Conservation (phyloP, 2,329 filamentous ascomycete genomes). For the Aspergillus eucalypticola region DNA sequence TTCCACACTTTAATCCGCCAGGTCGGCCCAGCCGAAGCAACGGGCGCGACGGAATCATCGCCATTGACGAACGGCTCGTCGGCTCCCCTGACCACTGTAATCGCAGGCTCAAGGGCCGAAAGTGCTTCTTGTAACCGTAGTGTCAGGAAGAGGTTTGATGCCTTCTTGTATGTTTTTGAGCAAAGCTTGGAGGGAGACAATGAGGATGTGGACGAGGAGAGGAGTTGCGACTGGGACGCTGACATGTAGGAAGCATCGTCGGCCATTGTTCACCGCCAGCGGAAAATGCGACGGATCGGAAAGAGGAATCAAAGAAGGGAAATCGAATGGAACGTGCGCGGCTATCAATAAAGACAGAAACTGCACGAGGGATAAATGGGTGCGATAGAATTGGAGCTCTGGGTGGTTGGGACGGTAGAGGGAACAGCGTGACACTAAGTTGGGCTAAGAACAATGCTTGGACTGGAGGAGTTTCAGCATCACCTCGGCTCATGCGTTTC, state of each 20-base stretch:
- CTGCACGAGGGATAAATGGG: conserved; percentile 2
- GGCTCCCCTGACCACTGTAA: conserved; percentile 58
- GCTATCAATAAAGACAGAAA: not conserved
- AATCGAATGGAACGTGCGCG: not conserved
- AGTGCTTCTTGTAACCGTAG: conserved; percentile 88
- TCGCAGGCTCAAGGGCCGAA: conserved; percentile 78
- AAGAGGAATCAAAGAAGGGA: conserved; percentile 2
- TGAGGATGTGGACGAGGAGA: conserved; percentile 68
- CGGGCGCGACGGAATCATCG: conserved; percentile 60
- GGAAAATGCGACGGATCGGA: conserved; percentile 14
- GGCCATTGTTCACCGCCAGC: conserved; percentile 32
- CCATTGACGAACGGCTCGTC: conserved; percentile 45
- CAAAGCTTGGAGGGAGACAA: conserved; percentile 64
- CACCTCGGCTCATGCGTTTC: conserved; percentile 35
- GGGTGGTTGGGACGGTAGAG: conserved; percentile 12
- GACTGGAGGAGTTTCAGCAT: conserved; percentile 24
- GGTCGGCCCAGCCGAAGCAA: conserved; percentile 75
- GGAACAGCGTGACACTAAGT: conserved; percentile 14
- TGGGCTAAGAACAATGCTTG: conserved; percentile 14
- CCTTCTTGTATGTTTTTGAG: conserved; percentile 90
- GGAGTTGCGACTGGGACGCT: conserved; percentile 50
- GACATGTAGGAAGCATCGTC: conserved; percentile 35
- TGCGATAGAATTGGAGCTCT: conserved; percentile 11
- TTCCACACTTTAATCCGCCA: conserved; percentile 96
- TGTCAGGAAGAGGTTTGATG: conserved; percentile 91